Evolutionary conservation across 768 basidiomycete species (phyloP), one percentile per base, ranked within the genome.

Genomic region (Astraeus odoratus): DNA sequence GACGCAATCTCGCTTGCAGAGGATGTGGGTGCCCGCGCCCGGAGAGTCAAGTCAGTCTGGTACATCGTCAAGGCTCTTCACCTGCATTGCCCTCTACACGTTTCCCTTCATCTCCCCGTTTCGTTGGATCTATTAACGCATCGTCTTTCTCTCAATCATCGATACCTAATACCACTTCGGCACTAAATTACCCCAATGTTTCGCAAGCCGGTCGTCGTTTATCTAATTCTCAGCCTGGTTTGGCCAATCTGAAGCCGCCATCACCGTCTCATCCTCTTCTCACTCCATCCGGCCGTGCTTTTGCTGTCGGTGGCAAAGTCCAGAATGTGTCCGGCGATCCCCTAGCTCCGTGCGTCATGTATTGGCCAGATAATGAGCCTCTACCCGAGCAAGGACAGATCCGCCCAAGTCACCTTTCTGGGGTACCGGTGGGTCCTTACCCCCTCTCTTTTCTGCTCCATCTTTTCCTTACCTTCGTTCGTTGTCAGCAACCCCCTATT

Each of bases 311-410:
- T 45, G 89, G 88, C 8, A 78, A 78, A 51, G 86, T 91, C 6
- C 84, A 83, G 55, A 89, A 92, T 54, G 64, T 91, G 48, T 89
- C 86, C 22, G 68, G 54, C 30, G 86, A 91, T 58, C 85, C 86
- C 16, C 60, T 80, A 39, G 55, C 68, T 23, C 84, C 88, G 3
- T 88, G 88, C 54, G 73, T 89, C 67, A 82, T 91, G 80, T 91
- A 83, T 55, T 92, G 89, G 89, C 88, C 89, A 4, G 88, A 90
- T 61, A 92, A 92, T 54, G 89, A 92, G 58, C 75, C 85, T 4
- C 70, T 87, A 49, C 89, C 89, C 1, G 83, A 86, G 52, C 81
- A 78, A 59, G 79, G 84, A 10, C 89, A 91, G 67, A 85, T 83
- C 47, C 71, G 86, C 3, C 86, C 83, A 0, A 72, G 67, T 48